Evolutionary conservation across 2,329 filamentous ascomycete genomes (phyloP).

Genomic region (Ceratocystis colombiana): DNA sequence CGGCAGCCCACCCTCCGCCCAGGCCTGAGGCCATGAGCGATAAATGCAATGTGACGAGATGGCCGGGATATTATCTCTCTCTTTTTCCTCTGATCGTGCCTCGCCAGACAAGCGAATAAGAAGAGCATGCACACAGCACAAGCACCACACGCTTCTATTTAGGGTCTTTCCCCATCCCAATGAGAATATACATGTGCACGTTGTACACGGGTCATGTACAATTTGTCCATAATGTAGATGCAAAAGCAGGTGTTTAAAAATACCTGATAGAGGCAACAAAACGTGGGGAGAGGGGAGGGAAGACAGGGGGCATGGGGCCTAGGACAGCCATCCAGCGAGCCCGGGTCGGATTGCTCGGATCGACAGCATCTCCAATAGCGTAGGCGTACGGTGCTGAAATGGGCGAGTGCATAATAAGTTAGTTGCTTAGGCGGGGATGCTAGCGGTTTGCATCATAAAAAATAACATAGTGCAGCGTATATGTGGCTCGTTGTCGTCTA

Average conservation of each 20-base stretch:
- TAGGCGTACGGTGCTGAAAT: not conserved
- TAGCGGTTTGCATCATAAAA: too few relatives aligned
- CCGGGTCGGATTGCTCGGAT: slow-evolving; percentile 1
- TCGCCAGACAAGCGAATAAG: not conserved
- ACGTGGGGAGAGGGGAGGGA: not conserved
- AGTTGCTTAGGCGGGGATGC: not conserved
- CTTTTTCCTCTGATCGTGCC: not conserved
- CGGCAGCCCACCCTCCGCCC: not conserved
- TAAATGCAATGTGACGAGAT: slow-evolving; percentile 5
- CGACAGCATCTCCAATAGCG: not conserved
- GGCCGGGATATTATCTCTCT: not conserved
- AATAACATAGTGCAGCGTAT: not conserved
- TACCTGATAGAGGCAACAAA: not conserved
- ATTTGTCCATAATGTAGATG: too few relatives aligned
- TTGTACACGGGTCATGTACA: too few relatives aligned
- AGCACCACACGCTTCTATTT: too few relatives aligned
- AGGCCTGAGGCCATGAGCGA: not conserved
- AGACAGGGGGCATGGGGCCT: not conserved
- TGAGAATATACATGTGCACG: too few relatives aligned
- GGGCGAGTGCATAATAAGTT: not conserved
- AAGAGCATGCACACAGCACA: not conserved
- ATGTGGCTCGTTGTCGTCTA: not conserved
- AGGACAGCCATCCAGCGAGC: not conserved
- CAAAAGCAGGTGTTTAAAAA: not conserved
- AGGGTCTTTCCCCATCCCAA: too few relatives aligned